Base-by-base conservation (phyloP, 352 stramenopile genomes). In the Globisporangium radiosum region DNA sequence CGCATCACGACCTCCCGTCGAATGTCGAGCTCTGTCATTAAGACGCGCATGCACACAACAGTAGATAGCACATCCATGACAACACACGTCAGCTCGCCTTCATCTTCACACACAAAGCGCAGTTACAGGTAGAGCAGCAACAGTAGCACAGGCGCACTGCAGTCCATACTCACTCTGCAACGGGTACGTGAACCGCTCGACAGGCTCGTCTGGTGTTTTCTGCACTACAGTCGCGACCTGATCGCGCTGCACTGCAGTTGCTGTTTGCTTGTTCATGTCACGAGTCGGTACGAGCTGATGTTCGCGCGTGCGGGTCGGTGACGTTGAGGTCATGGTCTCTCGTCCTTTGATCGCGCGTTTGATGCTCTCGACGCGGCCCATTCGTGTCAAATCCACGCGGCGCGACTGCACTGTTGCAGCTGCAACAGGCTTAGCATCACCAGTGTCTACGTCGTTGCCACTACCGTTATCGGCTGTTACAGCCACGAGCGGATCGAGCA, bases 1-100 rank as follows among this genome's bases (percentile, higher is more conserved):
- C 60, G 60, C 48, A 66, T 66, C 42, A 66, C 60, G 10, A 66
- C 48, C 11, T 62, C 60, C 48, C 44, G 50, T 7, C 54, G 60
- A 37, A 66, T 58, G 33, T 66, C 54, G 33, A 66, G 43, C 44
- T 62, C 60, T 66, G 19, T 33, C 52, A 55, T 9, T n/a, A 64
- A 14, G 19, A 47, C 11, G 19, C 5, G 11, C 15, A 25, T 7
- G 13, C 38, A 47, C n/a, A 25, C 38, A 59, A 25, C 25, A 25
- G 25, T 25, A 25, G 25, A 25, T 2, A 25, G 25, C 25, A 25
- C 25, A 25, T 25, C 25, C 25, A 25, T 25, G 25, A 25, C 25
- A 25, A 25, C 25, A 25, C 25, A 25, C 25, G 25, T 25, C 25
- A 25, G 25, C 25, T 25, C 25, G 25, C 25, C 25, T 25, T 25